These are phyloP conservation scores for Jacaranda mimosifolia DNA, from an alignment of 257 asterid species.

Conservation along the genomic window DNA sequence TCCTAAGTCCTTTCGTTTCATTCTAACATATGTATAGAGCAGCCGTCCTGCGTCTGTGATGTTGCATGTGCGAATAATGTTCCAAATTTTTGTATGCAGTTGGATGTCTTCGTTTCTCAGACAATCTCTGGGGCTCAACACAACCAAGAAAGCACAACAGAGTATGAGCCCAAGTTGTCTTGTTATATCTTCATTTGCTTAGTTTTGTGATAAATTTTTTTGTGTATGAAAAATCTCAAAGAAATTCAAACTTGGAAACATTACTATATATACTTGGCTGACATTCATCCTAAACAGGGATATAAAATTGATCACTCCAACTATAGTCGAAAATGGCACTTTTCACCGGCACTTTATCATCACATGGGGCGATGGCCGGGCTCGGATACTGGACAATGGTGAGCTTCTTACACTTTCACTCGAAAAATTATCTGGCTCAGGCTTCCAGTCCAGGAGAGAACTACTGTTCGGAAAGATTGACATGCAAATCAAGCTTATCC, in stretches of 20 bases:
- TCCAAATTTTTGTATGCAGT: constrained; percentile 44
- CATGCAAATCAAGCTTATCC: constrained; percentile 81
- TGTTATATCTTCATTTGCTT: too few species aligned
- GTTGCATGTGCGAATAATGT: background rate
- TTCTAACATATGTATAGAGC: too few species aligned
- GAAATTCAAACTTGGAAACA: too few species aligned
- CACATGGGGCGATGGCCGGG: constrained; percentile 75
- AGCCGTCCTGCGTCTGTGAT: too few species aligned
- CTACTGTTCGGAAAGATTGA: constrained; percentile 69
- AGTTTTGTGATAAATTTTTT: too few species aligned
- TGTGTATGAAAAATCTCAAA: too few species aligned
- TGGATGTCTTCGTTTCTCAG: constrained; percentile 74
- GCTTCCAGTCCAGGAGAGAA: constrained; percentile 80
- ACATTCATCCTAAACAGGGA: too few species aligned
- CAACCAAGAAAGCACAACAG: constrained; percentile 45
- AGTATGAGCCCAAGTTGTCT: too few species aligned
- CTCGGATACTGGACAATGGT: constrained; percentile 58
- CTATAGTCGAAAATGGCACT: constrained; percentile 56
- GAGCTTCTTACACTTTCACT: constrained; percentile 79
- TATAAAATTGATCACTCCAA: constrained; percentile 33
- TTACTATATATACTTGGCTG: background rate
- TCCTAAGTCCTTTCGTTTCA: background rate
- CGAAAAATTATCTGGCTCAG: constrained; percentile 69
- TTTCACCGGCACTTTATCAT: constrained; percentile 58
- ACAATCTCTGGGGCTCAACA: constrained; percentile 55